phyloP scores from a whole-genome alignment of 805 yeast genomes.

The Grigorovia humatica region DNA sequence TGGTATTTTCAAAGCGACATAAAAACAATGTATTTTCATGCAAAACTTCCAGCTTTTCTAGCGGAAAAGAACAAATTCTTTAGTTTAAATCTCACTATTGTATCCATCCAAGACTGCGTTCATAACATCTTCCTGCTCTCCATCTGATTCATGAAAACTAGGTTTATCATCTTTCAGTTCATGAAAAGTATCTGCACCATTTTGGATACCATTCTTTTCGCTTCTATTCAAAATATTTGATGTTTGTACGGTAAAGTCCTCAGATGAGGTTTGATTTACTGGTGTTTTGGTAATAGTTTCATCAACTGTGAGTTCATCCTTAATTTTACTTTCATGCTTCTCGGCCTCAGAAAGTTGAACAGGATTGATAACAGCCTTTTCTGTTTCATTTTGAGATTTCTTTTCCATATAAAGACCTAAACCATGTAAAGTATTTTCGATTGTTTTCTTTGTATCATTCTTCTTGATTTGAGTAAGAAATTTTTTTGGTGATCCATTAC shows the following conservation, averaged over 20 bases:
- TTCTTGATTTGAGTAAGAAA: slow-evolving; percentile 3
- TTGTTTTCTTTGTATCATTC: slow-evolving; percentile 9
- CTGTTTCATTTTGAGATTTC: neutral
- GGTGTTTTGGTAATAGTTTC: neutral
- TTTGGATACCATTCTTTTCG: neutral
- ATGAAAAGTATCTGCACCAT: neutral
- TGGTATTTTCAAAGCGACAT: no score
- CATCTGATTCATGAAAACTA: neutral
- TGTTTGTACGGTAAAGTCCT: neutral
- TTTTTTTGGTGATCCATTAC: neutral
- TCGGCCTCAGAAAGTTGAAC: neutral
- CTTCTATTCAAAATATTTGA: no score
- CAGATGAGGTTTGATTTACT: neutral
- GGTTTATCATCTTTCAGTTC: neutral
- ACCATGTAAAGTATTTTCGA: slow-evolving; percentile 18
- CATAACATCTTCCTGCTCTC: neutral
- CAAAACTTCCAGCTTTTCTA: neutral
- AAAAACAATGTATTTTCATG: no score
- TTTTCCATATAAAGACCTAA: slow-evolving; percentile 12
- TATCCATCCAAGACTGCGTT: neutral
- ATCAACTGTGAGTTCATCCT: neutral
- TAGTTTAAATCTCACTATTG: no score
- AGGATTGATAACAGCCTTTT: neutral
- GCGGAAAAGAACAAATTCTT: neutral
- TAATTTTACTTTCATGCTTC: neutral